Percentiles rank a stretch among this genome's conserved stretches.
Conservation (phyloP, 179 eudicot genomes). For the Amaranthus tricolor region DNA sequence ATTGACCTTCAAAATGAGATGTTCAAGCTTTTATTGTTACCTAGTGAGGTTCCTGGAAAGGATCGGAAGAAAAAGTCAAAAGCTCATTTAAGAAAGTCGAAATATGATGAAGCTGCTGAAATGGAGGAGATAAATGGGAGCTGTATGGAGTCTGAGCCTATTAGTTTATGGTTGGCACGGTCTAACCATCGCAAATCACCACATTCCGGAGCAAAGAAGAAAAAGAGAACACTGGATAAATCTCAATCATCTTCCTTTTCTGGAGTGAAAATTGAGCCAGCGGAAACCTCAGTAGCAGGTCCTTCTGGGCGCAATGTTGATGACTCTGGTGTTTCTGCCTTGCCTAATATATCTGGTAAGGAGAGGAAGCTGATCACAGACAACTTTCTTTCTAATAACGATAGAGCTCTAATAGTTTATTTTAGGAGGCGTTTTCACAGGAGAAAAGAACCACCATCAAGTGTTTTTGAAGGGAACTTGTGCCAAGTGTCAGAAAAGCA, state of each 20-base stretch:
- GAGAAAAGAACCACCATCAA: constrained; percentile 29
- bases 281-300: too few relatives aligned
- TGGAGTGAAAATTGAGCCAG: too few relatives aligned
- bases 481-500: constrained; percentile 18
- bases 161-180: constrained; percentile 77
- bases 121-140: constrained; percentile 35
- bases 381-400: constrained; percentile 24
- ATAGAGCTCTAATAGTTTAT: constrained; percentile 54
- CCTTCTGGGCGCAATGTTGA: too few relatives aligned
- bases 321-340: too few relatives aligned
- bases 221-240: constrained; percentile 37
- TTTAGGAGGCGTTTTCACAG: constrained; percentile 62
- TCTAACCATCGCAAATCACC: constrained; percentile 54
- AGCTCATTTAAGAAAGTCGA: constrained; percentile 23
- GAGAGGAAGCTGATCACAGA: constrained; percentile 26
- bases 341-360: constrained; percentile 26
- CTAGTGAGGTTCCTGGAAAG: constrained; percentile 69
- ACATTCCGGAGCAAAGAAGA: constrained; percentile 42
- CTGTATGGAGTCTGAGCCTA: constrained; percentile 75
- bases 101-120: constrained; percentile 22
- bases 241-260: too few relatives aligned
- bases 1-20: constrained; percentile 71
- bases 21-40: constrained; percentile 80
- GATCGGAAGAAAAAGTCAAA: constrained; percentile 28
- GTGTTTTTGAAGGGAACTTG: constrained; percentile 13